These are phyloP conservation scores for Cicer chorassanicum DNA, from an alignment of 306 rosid genomes.

Conservation along the genomic window DNA sequence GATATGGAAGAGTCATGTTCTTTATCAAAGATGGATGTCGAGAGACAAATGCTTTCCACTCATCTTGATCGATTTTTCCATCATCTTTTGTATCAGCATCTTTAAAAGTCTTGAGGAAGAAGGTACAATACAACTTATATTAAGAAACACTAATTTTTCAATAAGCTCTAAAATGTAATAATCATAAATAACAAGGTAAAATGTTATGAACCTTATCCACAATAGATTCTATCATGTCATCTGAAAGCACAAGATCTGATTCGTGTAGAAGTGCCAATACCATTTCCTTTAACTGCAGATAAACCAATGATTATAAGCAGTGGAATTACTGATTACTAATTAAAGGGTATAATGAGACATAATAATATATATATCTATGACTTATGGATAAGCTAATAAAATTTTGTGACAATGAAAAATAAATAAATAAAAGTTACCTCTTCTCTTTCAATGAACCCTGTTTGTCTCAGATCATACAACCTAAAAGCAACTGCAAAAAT, in stretches of 20 bases:
- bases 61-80: conserved; percentile 88
- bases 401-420: neutral
- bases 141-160: conserved; percentile 5
- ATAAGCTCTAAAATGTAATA: conserved; percentile 22
- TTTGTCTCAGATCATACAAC: conserved; percentile 80
- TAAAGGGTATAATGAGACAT: too few relatives aligned
- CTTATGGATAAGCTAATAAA: neutral
- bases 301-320: conserved; percentile 32
- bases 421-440: conserved; percentile 61
- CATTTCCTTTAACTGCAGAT: conserved; percentile 84
- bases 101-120: conserved; percentile 65
- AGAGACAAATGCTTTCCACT: conserved; percentile 84
- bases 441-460: conserved; percentile 79
- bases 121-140: conserved; percentile 8
- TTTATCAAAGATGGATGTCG: conserved; percentile 78
- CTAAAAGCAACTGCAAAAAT: conserved; percentile 84
- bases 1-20: conserved; percentile 90
- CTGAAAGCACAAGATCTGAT: conserved; percentile 79
- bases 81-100: conserved; percentile 85
- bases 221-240: conserved; percentile 72
- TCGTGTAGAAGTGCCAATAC: conserved; percentile 81
- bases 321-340: neutral
- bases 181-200: neutral
- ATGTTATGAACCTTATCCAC: conserved; percentile 72
- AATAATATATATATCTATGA: neutral